Percentiles rank a stretch among this genome's conserved stretches.
phyloP scores from a whole-genome alignment of 345 rosid species.

The Dipteronia dyeriana region DNA sequence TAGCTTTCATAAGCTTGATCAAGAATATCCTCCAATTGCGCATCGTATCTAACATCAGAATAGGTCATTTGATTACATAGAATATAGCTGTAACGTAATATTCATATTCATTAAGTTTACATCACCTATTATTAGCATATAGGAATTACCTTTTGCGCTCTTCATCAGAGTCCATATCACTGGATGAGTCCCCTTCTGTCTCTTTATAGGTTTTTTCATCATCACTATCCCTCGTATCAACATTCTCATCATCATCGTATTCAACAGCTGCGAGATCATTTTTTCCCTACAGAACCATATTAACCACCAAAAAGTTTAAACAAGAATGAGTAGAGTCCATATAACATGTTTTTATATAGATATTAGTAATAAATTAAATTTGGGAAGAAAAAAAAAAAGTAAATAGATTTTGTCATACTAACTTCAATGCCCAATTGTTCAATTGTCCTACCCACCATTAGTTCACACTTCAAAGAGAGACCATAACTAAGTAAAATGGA shows the following conservation, averaged over 20 bases:
- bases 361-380: not conserved
- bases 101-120: slow-evolving; percentile 14
- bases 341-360: not conserved
- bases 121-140: not conserved
- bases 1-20: slow-evolving; percentile 77
- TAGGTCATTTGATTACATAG: slow-evolving; percentile 3
- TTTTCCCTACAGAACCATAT: slow-evolving; percentile 60
- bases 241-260: slow-evolving; percentile 46
- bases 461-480: slow-evolving; percentile 5
- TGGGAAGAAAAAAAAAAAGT: not conserved
- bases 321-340: not conserved
- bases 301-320: slow-evolving; percentile 11
- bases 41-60: slow-evolving; percentile 62
- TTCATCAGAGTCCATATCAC: slow-evolving; percentile 81
- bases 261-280: slow-evolving; percentile 80
- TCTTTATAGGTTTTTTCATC: slow-evolving; percentile 44
- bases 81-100: not conserved
- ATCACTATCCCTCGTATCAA: slow-evolving; percentile 45
- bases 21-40: slow-evolving; percentile 70
- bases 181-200: slow-evolving; percentile 44
- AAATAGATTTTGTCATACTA: not conserved
- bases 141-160: slow-evolving; percentile 64
- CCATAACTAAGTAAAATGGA: not conserved
- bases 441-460: slow-evolving; percentile 9
- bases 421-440: not conserved